Evolutionary conservation across 83 land plant genomes (phyloP), one percentile per base, ranked within the genome.

Genomic region (Larix sibirica): DNA sequence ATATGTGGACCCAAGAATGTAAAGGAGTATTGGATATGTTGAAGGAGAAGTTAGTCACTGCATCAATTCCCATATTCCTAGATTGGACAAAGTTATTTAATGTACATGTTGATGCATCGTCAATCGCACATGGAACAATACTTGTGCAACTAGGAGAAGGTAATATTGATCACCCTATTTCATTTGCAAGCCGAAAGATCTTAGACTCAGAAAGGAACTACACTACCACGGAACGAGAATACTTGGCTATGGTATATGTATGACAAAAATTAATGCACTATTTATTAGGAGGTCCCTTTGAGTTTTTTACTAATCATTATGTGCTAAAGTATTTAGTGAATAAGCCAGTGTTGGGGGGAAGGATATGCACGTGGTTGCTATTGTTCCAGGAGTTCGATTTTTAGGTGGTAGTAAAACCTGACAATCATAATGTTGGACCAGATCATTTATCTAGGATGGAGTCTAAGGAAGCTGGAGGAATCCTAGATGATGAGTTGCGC

Each of bases 381-480:
- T 1, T 63, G 1, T 63, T 63, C 67, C 2, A 63, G 3, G 28
- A 63, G n/a, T 63, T 62, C 23, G 21, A 17, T 4, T 17, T 23
- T 23, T 0, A 6, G 1, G 1, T 23, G 28, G 12, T 23, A 21
- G 26, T 63, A 1, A 63, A 63, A 63, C 12, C 12, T 1, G 0
- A 10, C 0, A 23, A 6, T 3, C 8, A 63, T 1, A 6, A 7
- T 63, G 24, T 6, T 21, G 67, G 28, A 26, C 28, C 31, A 21
- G 0, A 63, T 23, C 8, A 63, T 21, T 7, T 63, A 2, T 23
- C 67, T 0, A 6, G 26, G 8, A 62, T 62, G 0, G 21, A 62
- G 21, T 20, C 0, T 0, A 0, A 6, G 23, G 6, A 62, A 6
- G 0, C 0, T 21, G 65, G 21, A 20, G 0, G 0, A 6, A 21